A percentile compares a stretch with the other conserved stretches of the same genome.
Conservation (phyloP, 176 grass and related monocot species). For the Musa acuminata region DNA sequence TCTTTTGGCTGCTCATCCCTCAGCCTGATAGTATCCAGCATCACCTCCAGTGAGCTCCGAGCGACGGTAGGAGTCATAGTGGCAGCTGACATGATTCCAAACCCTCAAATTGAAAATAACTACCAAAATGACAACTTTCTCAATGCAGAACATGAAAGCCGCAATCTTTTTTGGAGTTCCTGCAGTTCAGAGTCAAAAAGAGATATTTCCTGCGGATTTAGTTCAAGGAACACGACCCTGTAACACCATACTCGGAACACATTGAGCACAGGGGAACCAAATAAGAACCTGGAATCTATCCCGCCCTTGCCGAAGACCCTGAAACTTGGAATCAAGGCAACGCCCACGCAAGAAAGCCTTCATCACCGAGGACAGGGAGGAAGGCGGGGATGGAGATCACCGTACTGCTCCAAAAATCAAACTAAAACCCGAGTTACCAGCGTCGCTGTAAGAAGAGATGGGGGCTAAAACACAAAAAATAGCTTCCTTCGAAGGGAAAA, state of each 20-base stretch:
- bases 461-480: neutral
- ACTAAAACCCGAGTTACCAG: neutral
- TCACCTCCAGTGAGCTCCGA: conserved; percentile 75
- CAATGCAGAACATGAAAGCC: neutral
- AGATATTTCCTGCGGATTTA: neutral
- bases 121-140: neutral
- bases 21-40: conserved; percentile 70
- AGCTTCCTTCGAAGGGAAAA: neutral
- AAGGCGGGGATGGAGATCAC: too few relatives aligned
- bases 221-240: neutral
- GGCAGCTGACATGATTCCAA: neutral
- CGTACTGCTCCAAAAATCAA: neutral
- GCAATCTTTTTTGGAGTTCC: neutral
- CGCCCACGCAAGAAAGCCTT: neutral
- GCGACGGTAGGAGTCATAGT: conserved; percentile 28
- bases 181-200: neutral
- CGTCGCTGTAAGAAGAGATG: neutral
- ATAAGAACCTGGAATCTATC: neutral
- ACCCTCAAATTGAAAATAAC: neutral
- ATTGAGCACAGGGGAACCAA: neutral
- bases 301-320: neutral
- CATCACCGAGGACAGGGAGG: too few relatives aligned
- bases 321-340: neutral
- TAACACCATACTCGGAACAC: neutral
- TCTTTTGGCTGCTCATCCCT: conserved; percentile 72